Percentiles rank a stretch among this genome's conserved stretches.
phyloP scores from a whole-genome alignment of 352 stramenopile genomes.

The Phytophthora tentaculata region DNA sequence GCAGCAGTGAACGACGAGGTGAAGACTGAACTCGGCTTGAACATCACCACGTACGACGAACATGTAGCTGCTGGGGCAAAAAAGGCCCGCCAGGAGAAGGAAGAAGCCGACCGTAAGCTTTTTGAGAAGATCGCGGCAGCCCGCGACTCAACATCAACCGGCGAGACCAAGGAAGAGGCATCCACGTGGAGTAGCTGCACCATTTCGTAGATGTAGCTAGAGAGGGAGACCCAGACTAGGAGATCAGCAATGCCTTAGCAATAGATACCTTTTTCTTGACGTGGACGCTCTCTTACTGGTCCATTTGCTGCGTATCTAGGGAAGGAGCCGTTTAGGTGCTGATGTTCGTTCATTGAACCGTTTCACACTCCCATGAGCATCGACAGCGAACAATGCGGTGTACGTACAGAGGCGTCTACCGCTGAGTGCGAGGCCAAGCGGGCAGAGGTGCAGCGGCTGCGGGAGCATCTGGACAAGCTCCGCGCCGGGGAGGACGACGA shows the following conservation, averaged over 20 bases:
- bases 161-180: slow-evolving; percentile 23
- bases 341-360: too few relatives aligned
- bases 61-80: slow-evolving; percentile 43
- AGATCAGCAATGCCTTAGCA: slow-evolving; percentile 27
- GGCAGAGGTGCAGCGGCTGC: slow-evolving; percentile 29
- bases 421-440: slow-evolving; percentile 31
- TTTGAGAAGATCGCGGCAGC: slow-evolving; percentile 38
- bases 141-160: slow-evolving; percentile 14
- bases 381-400: slow-evolving; percentile 28
- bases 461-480: slow-evolving; percentile 27
- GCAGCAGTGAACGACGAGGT: slow-evolving; percentile 41
- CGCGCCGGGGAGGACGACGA: slow-evolving; percentile 31
- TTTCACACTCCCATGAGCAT: slow-evolving; percentile 43
- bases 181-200: slow-evolving; percentile 62
- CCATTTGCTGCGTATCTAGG: slow-evolving; percentile 14
- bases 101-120: slow-evolving; percentile 39
- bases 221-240: slow-evolving; percentile 5
- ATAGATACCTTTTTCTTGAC: slow-evolving; percentile 36
- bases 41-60: slow-evolving; percentile 61
- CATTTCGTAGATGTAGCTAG: slow-evolving; percentile 58
- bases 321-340: slow-evolving; percentile 14
- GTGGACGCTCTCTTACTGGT: slow-evolving; percentile 28
- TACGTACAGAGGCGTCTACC: background rate
- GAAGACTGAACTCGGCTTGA: slow-evolving; percentile 43
- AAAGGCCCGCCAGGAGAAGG: slow-evolving; percentile 36